phyloP scores from a whole-genome alignment of 495 filamentous ascomycete genomes.

The Glutinoglossum americanum region DNA sequence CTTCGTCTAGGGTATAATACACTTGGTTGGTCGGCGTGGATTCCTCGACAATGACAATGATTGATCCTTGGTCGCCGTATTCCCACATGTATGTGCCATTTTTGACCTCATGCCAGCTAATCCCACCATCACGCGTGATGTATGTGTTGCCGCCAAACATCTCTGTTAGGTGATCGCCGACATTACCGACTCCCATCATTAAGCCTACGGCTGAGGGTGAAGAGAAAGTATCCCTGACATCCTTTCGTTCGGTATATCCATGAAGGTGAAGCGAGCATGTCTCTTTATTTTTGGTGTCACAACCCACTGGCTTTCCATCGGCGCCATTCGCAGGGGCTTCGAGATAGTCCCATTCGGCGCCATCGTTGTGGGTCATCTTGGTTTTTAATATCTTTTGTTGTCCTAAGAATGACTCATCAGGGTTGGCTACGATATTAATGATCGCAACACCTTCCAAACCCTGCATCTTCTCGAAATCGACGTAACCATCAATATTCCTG shows the following conservation, averaged over 20 bases:
- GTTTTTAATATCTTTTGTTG: constrained; percentile 62
- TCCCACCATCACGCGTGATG: constrained; percentile 70
- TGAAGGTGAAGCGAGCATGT: constrained; percentile 80
- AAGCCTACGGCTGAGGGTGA: constrained; percentile 76
- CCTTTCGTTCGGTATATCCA: constrained; percentile 72
- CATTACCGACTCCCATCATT: constrained; percentile 81
- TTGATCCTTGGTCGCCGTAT: constrained; percentile 79
- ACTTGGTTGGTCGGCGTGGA: constrained; percentile 40
- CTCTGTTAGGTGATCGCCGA: constrained; percentile 44
- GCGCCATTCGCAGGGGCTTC: constrained; percentile 43
- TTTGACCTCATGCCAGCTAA: constrained; percentile 64
- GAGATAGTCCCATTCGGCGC: constrained; percentile 60
- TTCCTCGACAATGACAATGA: constrained; percentile 64
- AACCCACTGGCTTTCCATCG: constrained; percentile 46
- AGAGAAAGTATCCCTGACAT: constrained; percentile 62
- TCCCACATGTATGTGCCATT: constrained; percentile 82
- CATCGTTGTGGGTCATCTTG: constrained; percentile 90
- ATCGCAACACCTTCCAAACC: constrained; percentile 76
- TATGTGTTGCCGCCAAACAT: constrained; percentile 54
- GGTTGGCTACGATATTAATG: constrained; percentile 66
- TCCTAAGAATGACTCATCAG: constrained; percentile 33
- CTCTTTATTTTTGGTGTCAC: constrained; percentile 31
- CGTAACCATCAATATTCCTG: constrained; percentile 47
- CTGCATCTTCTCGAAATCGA: constrained; percentile 91
- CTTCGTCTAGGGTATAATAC: constrained; percentile 61